phyloP scores from a whole-genome alignment of 805 yeast species.

The Metschnikowia rubicola region DNA sequence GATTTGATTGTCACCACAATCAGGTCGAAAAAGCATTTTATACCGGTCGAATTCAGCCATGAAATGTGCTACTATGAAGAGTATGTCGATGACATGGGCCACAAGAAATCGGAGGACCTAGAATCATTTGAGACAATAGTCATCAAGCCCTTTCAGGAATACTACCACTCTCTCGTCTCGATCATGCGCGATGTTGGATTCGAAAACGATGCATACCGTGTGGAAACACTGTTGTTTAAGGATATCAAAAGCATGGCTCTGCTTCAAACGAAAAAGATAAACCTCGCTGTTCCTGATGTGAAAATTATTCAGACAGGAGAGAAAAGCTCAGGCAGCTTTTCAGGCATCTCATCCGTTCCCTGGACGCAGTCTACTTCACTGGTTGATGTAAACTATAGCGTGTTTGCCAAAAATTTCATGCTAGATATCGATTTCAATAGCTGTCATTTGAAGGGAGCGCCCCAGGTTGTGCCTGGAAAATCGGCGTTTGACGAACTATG shows the following conservation, averaged over 20 bases:
- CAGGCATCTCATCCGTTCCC: conserved; percentile 24
- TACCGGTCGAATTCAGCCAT: conserved; percentile 40
- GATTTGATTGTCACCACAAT: conserved; percentile 38
- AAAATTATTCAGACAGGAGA: conserved; percentile 14
- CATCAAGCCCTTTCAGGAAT: conserved; percentile 29
- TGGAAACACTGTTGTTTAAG: conserved; percentile 34
- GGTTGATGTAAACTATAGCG: conserved; percentile 14
- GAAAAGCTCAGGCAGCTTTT: conserved; percentile 20
- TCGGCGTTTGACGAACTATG: conserved; percentile 28
- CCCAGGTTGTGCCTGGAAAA: conserved; percentile 6
- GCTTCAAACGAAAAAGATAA: conserved; percentile 33
- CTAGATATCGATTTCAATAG: conserved; percentile 27
- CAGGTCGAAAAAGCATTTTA: conserved; percentile 30
- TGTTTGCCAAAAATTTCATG: conserved; percentile 29
- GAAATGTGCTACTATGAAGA: conserved; percentile 38
- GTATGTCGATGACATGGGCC: conserved; percentile 26
- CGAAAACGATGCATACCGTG: conserved; percentile 25
- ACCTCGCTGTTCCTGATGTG: conserved; percentile 24
- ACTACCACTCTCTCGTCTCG: conserved; percentile 23
- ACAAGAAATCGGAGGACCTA: conserved; percentile 15
- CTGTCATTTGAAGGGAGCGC: conserved; percentile 28
- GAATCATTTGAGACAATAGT: conserved; percentile 34
- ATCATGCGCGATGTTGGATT: conserved; percentile 34
- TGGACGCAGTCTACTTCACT: conserved; percentile 23
- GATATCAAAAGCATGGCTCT: conserved; percentile 36